Conservation (phyloP, 2,329 filamentous ascomycete species). For the Rutstroemia sydowiana region DNA sequence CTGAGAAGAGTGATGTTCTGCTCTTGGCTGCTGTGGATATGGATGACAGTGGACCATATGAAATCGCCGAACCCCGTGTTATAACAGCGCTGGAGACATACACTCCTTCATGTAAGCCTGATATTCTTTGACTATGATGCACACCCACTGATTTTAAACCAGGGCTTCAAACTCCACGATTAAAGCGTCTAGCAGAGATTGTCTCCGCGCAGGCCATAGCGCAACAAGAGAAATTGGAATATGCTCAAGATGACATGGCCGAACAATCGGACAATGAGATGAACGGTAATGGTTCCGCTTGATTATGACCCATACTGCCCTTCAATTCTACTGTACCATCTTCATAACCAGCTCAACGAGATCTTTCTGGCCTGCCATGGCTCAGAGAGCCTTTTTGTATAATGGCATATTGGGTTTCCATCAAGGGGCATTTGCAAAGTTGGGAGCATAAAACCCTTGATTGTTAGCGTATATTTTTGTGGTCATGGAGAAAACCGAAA, state of each 20-base stretch:
- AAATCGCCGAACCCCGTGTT: slow-evolving; percentile 92
- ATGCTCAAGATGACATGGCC: slow-evolving; percentile 39
- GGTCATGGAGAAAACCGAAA: background rate
- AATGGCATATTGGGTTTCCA: slow-evolving; percentile 14
- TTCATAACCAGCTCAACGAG: slow-evolving; percentile 20
- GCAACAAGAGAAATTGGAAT: slow-evolving; percentile 81
- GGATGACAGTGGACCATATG: slow-evolving; percentile 97
- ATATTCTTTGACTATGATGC: background rate
- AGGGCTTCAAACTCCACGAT: slow-evolving; percentile 92
- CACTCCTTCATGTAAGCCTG: slow-evolving; percentile 81
- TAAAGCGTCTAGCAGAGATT: slow-evolving; percentile 97
- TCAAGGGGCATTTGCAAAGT: slow-evolving; percentile 2
- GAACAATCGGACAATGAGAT: slow-evolving; percentile 35
- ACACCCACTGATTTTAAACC: slow-evolving; percentile 26
- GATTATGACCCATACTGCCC: slow-evolving; percentile 8
- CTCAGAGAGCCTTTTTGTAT: slow-evolving; percentile 26
- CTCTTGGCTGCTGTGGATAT: slow-evolving; percentile 93
- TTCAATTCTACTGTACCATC: slow-evolving; percentile 28
- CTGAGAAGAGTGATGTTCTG: slow-evolving; percentile 95
- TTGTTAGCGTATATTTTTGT: slow-evolving; percentile 10
- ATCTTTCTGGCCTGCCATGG: slow-evolving; percentile 18
- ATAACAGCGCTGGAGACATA: slow-evolving; percentile 98
- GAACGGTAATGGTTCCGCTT: slow-evolving; percentile 25
- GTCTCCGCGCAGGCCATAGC: slow-evolving; percentile 94
- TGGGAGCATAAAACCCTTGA: slow-evolving; percentile 8